Conservation (phyloP, 257 asterid species). For the Ilex aquifolium region DNA sequence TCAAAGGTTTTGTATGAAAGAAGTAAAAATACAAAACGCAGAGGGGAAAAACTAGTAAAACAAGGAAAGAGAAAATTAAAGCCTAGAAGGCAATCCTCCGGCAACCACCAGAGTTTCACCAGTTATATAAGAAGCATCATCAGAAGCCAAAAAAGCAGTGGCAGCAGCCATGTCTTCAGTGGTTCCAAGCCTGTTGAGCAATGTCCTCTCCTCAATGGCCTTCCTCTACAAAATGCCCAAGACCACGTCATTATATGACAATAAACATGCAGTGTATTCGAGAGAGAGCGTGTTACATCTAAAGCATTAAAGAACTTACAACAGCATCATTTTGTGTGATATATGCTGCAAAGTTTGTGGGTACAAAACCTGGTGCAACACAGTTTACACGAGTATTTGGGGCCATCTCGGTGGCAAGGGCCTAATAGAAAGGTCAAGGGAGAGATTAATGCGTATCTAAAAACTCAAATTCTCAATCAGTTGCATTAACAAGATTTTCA, state of each 20-base stretch:
- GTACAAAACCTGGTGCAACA: constrained; percentile 94
- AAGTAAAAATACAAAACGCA: no score
- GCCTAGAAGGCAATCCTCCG: constrained; percentile 80
- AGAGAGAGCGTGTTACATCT: no score
- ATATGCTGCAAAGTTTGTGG: constrained; percentile 64
- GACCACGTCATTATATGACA: neutral
- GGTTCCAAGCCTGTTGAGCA: constrained; percentile 69
- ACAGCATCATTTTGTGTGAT: constrained; percentile 37
- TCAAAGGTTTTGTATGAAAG: no score
- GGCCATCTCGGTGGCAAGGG: constrained; percentile 85
- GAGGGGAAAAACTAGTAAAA: no score
- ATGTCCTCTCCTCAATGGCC: constrained; percentile 53
- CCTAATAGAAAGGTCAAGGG: constrained; percentile 32
- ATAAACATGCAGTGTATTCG: neutral
- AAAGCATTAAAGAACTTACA: constrained; percentile 31
- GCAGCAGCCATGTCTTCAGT: constrained; percentile 90
- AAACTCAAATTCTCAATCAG: neutral
- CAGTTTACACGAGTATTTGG: constrained; percentile 92
- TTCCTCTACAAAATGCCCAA: constrained; percentile 42
- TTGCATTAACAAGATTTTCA: no score
- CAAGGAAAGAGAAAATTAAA: constrained; percentile 34
- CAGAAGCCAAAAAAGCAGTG: constrained; percentile 75
- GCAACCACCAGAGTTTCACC: constrained; percentile 83
- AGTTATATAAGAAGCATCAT: constrained; percentile 80
- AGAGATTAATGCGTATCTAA: neutral